Conservation (phyloP, 2,329 filamentous ascomycete genomes). For the Leptographium flavum region DNA sequence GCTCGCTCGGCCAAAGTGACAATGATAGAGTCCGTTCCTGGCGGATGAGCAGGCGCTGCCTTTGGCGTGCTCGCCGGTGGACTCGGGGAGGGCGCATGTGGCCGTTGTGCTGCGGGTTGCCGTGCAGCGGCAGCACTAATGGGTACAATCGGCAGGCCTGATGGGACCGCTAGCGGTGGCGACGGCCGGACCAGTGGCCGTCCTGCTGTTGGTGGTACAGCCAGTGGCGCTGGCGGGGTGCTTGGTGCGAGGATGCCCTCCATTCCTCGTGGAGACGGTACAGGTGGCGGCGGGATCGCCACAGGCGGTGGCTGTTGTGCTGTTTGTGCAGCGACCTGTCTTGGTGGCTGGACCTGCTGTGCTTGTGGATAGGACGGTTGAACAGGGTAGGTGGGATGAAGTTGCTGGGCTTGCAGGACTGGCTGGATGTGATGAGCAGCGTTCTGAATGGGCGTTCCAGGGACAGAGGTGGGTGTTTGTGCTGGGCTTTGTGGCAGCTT, state of each 20-base stretch:
- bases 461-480: conserved; percentile 7
- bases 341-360: not conserved
- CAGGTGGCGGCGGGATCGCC: conserved; percentile 7
- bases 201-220: not conserved
- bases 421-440: not conserved
- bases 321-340: not conserved
- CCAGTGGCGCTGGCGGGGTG: conserved; percentile 4
- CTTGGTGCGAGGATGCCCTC: conserved; percentile 15
- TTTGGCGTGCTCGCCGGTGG: conserved; percentile 14
- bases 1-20: conserved; percentile 64
- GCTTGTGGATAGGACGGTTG: no score
- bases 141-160: not conserved
- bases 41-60: conserved; percentile 9
- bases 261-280: conserved; percentile 17
- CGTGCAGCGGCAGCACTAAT: not conserved
- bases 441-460: not conserved
- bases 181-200: not conserved
- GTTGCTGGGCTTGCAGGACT: not conserved
- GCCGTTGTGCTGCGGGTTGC: not conserved
- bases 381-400: no score
- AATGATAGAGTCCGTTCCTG: conserved; percentile 58
- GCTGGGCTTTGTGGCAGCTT: conserved; percentile 11
- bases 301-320: not conserved
- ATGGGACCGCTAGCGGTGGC: conserved; percentile 5
- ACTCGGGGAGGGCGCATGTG: conserved; percentile 13